Evolutionary conservation across 1,284 basidiomycete genomes (phyloP), one percentile per base, ranked within the genome.

Genomic region (Mycosarcoma maydis): DNA sequence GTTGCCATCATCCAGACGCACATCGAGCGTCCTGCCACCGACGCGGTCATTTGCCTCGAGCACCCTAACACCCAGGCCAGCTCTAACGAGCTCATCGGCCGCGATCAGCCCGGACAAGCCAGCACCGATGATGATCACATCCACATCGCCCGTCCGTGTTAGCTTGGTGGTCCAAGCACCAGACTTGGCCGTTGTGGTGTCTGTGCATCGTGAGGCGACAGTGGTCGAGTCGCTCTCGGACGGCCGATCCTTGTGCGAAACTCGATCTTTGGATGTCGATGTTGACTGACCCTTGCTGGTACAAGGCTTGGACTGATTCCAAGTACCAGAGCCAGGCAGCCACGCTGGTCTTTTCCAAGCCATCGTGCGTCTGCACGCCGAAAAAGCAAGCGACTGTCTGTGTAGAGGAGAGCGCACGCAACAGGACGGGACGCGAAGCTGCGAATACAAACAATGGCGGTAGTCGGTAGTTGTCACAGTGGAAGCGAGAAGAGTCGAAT

Each of bases 41-140:
- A 84, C 75, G 24, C 84, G 74, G 51, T 84, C 80, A 34, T 84
- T 76, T 3, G 84, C 85, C 66, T 85, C 85, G 42, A 85, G 78
- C 26, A 85, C 77, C 22, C 85, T 78, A 22, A 85, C 84, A 7
- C 46, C 65, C 20, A 80, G 74, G 1, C 84, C 83, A 6, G 81
- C 79, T 7, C 59, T 39, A 2, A 82, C 59, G 26, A 85, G 83
- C 16, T 81, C 73, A 27, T 80, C 77, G 2, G 84, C 84, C 3
- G 84, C 83, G 19, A 83, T 82, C n/a, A 84, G 77, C 17, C 84
- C 85, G 2, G 83, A 74, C 78, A 84, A 83, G 9, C 84, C 84
- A 10, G 85, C 84, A 13, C 85, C 85, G 45, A 85, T 73, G 59
- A 85, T 78, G 70, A 84, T 73, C 7, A 82, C 83, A 59, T 83